These are phyloP conservation scores for Huntiella omanensis DNA, from an alignment of 2,329 filamentous ascomycete species.

Conservation along the genomic window DNA sequence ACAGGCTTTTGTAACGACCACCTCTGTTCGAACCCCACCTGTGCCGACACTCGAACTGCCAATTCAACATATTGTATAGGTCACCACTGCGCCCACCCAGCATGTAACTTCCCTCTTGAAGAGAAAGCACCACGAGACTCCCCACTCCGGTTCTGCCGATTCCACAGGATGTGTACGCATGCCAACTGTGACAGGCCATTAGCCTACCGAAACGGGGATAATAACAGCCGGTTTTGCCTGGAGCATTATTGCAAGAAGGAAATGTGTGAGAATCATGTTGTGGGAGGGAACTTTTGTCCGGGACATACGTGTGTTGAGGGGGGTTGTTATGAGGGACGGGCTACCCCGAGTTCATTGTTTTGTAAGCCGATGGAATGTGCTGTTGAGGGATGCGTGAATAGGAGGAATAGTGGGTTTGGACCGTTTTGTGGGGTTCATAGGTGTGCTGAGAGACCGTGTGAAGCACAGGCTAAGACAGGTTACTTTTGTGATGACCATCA, in stretches of 20 bases:
- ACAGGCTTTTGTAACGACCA: constrained; percentile 14
- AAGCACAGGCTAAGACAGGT: background rate
- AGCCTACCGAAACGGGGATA: constrained; percentile 1
- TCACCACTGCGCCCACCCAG: constrained; percentile 13
- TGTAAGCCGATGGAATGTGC: constrained; percentile 14
- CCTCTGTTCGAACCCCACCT: constrained; percentile 14
- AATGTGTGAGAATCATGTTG: background rate
- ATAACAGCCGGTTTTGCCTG: constrained; percentile 8
- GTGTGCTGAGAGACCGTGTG: background rate
- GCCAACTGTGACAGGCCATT: constrained; percentile 12
- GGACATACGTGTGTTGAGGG: background rate
- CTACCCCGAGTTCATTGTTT: constrained; percentile 7
- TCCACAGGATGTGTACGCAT: constrained; percentile 13
- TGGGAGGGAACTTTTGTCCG: background rate
- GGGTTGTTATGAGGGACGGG: background rate
- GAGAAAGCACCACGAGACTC: background rate
- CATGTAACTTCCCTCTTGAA: constrained; percentile 12
- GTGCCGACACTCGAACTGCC: constrained; percentile 3
- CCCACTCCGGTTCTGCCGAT: constrained; percentile 14
- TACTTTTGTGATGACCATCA: constrained; percentile 2
- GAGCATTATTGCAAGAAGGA: constrained; percentile 8
- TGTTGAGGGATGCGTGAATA: constrained; percentile 12
- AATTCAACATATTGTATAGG: constrained; percentile 10
- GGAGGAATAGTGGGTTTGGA: constrained; percentile 5
- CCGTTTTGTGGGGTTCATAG: constrained; percentile 1